A percentile compares a stretch with the other conserved stretches of the same genome.
phyloP scores from a whole-genome alignment of 2,329 filamentous ascomycete genomes.

The Simplicillium sp. region DNA sequence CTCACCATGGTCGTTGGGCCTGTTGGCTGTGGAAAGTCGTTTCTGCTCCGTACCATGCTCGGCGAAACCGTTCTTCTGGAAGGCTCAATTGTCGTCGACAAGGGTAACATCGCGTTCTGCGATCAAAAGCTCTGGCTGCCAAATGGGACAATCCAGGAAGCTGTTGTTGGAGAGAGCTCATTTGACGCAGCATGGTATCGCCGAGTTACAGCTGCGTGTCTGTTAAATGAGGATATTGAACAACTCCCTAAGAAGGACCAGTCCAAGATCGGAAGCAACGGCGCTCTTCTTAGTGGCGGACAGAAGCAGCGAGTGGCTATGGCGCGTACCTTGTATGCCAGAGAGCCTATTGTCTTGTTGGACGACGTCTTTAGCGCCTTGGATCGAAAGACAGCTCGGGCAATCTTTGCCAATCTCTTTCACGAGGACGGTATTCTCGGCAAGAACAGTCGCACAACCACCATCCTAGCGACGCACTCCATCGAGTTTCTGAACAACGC shows the following conservation, averaged over 20 bases:
- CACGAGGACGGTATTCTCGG: background rate
- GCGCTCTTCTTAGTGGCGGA: background rate
- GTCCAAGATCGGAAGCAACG: background rate
- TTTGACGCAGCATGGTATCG: background rate
- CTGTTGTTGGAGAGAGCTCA: background rate
- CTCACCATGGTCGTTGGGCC: background rate
- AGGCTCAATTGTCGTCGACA: background rate
- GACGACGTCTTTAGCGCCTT: too few species aligned
- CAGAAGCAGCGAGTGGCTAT: background rate
- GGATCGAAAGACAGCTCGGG: too few species aligned
- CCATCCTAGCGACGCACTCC: background rate
- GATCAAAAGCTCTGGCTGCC: background rate
- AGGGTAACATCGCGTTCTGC: background rate
- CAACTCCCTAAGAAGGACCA: background rate
- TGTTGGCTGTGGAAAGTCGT: background rate
- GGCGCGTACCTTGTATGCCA: too few species aligned
- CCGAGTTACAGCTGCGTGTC: background rate
- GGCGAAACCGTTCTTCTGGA: background rate
- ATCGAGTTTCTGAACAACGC: too few species aligned
- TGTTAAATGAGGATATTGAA: background rate
- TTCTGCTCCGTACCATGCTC: background rate
- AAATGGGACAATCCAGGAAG: background rate
- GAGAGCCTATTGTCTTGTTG: too few species aligned
- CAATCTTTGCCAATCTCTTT: background rate
- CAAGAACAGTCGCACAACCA: background rate